Evolutionary conservation across 2,329 filamentous ascomycete species (phyloP).

Genomic region (Cordyceps militaris): DNA sequence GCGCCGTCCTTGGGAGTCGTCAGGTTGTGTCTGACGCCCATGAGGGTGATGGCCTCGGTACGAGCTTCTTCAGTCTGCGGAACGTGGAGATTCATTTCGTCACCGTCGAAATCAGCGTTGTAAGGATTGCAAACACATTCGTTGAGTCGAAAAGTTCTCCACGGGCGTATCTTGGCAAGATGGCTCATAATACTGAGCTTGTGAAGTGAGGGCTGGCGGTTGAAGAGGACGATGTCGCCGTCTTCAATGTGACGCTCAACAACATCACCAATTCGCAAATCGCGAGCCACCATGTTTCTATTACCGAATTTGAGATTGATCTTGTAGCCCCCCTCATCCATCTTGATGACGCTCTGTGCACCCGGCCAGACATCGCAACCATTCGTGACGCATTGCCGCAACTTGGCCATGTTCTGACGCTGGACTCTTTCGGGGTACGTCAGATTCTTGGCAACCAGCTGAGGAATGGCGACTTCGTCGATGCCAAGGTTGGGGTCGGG

Average conservation of each 20-base stretch:
- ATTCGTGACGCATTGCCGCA: constrained; percentile 66
- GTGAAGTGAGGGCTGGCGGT: constrained; percentile 93
- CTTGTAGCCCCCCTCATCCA: constrained; percentile 60
- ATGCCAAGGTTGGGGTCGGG: constrained; percentile 92
- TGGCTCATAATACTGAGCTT: constrained; percentile 98
- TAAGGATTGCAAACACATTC: constrained; percentile 98
- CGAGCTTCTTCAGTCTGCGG: constrained; percentile 96
- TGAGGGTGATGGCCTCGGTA: constrained; percentile 88
- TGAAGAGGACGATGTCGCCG: constrained; percentile 93
- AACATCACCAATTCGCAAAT: constrained; percentile 74
- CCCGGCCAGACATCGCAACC: constrained; percentile 79
- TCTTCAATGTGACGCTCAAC: constrained; percentile 95
- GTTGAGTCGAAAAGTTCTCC: constrained; percentile 93
- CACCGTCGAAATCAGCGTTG: constrained; percentile 97
- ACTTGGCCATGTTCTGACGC: constrained; percentile 75
- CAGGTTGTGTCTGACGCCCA: constrained; percentile 97
- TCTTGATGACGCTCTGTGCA: constrained; percentile 73
- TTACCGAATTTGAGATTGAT: constrained; percentile 70
- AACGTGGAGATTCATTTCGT: constrained; percentile 98
- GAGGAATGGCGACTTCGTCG: constrained; percentile 86
- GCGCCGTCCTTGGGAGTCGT: constrained; percentile 96
- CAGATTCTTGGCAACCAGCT: constrained; percentile 89
- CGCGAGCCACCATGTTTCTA: constrained; percentile 61
- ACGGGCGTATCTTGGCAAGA: constrained; percentile 84
- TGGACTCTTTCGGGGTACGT: constrained; percentile 91